Percentiles rank a stretch among this genome's conserved stretches.
phyloP scores from a whole-genome alignment of 345 rosid genomes.

The Pistacia integerrima region DNA sequence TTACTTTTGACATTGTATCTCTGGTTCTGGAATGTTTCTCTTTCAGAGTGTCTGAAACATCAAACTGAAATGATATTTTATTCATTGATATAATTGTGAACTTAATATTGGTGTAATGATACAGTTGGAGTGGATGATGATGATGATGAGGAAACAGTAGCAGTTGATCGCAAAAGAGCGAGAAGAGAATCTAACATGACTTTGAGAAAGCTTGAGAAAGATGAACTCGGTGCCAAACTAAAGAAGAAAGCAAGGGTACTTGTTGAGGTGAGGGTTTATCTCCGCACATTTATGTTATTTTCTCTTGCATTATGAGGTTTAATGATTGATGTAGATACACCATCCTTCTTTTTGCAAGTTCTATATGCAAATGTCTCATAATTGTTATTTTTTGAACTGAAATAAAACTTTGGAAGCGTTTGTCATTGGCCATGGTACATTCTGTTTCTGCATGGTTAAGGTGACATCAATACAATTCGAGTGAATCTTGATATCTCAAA shows the following conservation, averaged over 20 bases:
- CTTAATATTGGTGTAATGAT: slow-evolving; percentile 21
- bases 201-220: slow-evolving; percentile 45
- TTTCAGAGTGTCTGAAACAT: neutral
- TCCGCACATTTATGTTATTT: neutral
- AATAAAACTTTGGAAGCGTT: no score
- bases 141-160: slow-evolving; percentile 41
- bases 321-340: neutral
- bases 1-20: no score
- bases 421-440: no score
- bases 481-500: no score
- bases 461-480: no score
- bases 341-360: neutral
- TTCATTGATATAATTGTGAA: neutral
- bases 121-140: slow-evolving; percentile 35
- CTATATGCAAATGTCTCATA: no score
- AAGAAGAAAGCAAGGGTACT: slow-evolving; percentile 77
- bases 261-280: slow-evolving; percentile 66
- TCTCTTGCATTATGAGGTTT: neutral
- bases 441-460: no score
- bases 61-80: neutral
- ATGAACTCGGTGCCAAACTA: slow-evolving; percentile 38
- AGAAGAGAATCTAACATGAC: slow-evolving; percentile 36
- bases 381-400: no score
- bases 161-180: slow-evolving; percentile 44
- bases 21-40: neutral